A percentile compares a stretch with the other conserved stretches of the same genome.
These are phyloP conservation scores for Phytophthora cryptogea DNA, from an alignment of 352 stramenopile genomes.

Conservation along the genomic window DNA sequence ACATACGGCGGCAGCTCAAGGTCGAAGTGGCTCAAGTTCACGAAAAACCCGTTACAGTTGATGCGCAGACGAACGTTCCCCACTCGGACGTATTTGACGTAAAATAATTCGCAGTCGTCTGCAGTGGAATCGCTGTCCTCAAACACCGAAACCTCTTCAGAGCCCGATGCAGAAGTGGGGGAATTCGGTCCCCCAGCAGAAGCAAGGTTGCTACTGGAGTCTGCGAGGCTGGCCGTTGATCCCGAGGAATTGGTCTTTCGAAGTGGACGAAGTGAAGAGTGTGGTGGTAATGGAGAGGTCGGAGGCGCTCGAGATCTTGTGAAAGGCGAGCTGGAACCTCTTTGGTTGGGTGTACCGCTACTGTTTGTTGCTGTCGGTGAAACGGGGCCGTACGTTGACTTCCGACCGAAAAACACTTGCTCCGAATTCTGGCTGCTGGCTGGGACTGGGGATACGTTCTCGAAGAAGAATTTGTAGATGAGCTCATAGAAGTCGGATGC, in stretches of 20 bases:
- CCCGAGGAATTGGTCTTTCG: slow-evolving; percentile 26
- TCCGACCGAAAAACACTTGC: slow-evolving; percentile 65
- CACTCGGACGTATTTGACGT: slow-evolving; percentile 86
- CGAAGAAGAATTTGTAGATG: slow-evolving; percentile 88
- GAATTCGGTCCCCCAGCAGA: slow-evolving; percentile 17
- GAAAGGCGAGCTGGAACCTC: slow-evolving; percentile 26
- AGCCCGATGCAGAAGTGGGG: slow-evolving; percentile 11
- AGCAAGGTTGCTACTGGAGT: slow-evolving; percentile 16
- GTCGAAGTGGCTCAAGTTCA: slow-evolving; percentile 84
- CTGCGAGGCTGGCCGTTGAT: slow-evolving; percentile 13
- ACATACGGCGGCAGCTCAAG: slow-evolving; percentile 78
- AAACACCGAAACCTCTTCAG: slow-evolving; percentile 6
- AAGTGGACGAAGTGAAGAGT: slow-evolving; percentile 14
- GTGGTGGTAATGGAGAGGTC: slow-evolving; percentile 6
- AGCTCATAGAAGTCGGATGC: slow-evolving; percentile 83
- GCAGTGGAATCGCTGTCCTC: slow-evolving; percentile 61
- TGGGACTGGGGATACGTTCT: slow-evolving; percentile 35
- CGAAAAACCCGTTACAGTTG: slow-evolving; percentile 87
- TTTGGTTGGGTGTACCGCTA: slow-evolving; percentile 6
- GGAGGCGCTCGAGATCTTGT: slow-evolving; percentile 18
- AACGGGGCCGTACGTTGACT: slow-evolving; percentile 19
- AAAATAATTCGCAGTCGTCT: slow-evolving; percentile 78
- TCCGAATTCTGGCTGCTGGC: slow-evolving; percentile 47
- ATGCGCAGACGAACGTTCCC: slow-evolving; percentile 80
- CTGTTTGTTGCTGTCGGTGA: slow-evolving; percentile 20